Percentiles rank a stretch among this genome's conserved stretches.
Evolutionary conservation across 2,329 filamentous ascomycete genomes (phyloP).

Genomic region (Penicillium sp.): DNA sequence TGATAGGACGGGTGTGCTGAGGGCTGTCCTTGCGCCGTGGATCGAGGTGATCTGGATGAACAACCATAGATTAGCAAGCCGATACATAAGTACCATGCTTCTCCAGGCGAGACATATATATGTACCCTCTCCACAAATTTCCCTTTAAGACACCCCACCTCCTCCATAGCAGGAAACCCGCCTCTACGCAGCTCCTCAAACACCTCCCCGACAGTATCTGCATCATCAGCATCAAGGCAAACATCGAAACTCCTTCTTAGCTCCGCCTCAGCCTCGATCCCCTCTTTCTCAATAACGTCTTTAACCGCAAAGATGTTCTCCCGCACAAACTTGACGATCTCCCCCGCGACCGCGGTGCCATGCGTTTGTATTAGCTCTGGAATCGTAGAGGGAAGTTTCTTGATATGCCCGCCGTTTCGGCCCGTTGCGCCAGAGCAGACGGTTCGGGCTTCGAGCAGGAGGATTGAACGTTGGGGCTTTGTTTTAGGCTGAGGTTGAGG

Average conservation of each 20-base stretch:
- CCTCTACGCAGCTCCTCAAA: background rate
- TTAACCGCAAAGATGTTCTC: slow-evolving; percentile 1
- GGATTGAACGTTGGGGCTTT: slow-evolving; percentile 33
- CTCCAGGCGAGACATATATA: no score
- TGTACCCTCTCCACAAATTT: background rate
- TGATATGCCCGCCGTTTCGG: slow-evolving; percentile 42
- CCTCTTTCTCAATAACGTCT: background rate
- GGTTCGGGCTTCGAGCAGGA: slow-evolving; percentile 47
- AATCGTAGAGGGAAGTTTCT: slow-evolving; percentile 37
- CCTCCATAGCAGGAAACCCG: background rate
- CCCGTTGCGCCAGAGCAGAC: slow-evolving; percentile 42
- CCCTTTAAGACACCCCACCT: background rate
- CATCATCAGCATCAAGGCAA: background rate
- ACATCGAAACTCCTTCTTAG: background rate
- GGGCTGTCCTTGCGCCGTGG: background rate
- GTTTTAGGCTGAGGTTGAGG: background rate
- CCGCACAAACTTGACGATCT: background rate
- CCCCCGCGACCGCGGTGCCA: background rate
- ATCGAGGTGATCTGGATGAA: background rate
- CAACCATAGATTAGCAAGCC: no score
- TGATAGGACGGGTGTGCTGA: background rate
- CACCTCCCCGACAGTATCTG: background rate
- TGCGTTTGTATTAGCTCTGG: background rate
- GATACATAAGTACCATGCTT: no score
- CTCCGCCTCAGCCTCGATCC: background rate